Evolutionary conservation across 2,329 filamentous ascomycete genomes (phyloP).

Genomic region (Bipolaris oryzae): DNA sequence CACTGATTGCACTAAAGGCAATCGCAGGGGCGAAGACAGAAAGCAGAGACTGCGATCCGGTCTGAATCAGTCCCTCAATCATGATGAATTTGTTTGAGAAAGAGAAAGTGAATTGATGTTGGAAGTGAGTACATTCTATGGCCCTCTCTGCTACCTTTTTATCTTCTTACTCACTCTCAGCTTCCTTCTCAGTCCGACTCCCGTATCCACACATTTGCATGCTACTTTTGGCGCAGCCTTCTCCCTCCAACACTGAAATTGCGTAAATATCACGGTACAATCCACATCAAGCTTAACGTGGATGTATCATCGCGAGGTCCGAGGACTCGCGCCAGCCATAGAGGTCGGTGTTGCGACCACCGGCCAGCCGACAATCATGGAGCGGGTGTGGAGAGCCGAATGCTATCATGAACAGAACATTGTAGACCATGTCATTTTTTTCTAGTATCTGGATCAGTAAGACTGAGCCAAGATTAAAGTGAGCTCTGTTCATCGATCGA

Average conservation of each 20-base stretch:
- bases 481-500: neutral
- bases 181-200: neutral
- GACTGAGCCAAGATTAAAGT: too few relatives aligned
- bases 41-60: conserved; percentile 3
- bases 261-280: neutral
- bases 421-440: too few relatives aligned
- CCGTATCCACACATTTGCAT: neutral
- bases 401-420: neutral
- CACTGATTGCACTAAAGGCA: conserved; percentile 3
- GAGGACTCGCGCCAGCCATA: neutral
- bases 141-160: neutral
- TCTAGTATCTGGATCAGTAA: too few relatives aligned
- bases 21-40: neutral
- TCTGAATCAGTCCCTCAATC: neutral
- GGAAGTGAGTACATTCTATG: neutral
- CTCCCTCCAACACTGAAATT: neutral
- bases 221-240: neutral
- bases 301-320: conserved; percentile 1
- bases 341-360: neutral
- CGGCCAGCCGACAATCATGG: neutral
- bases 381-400: conserved; percentile 3
- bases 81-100: neutral
- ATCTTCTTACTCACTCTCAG: neutral
- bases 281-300: neutral
- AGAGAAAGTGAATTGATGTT: neutral